A percentile compares a stretch with the other conserved stretches of the same genome.
phyloP scores from a whole-genome alignment of 2,329 filamentous ascomycete species.

The Didymella arachidicola region DNA sequence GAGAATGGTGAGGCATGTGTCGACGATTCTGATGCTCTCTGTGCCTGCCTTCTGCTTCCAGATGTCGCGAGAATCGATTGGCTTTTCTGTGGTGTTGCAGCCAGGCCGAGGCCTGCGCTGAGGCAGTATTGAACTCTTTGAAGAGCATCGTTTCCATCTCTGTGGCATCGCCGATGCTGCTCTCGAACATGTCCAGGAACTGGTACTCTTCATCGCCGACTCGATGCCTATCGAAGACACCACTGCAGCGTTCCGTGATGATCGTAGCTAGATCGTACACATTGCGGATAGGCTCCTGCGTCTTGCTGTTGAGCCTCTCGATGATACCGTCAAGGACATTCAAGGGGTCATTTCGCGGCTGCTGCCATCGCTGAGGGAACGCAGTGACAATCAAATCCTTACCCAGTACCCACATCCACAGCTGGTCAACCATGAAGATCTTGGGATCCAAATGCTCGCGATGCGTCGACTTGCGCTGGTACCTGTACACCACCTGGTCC shows the following conservation, averaged over 20 bases:
- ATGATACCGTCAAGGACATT: slow-evolving; percentile 70
- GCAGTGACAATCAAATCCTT: slow-evolving; percentile 67
- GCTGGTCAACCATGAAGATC: slow-evolving; percentile 73
- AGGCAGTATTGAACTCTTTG: slow-evolving; percentile 66
- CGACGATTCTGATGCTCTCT: slow-evolving; percentile 43
- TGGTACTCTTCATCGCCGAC: slow-evolving; percentile 67
- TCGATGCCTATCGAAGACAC: slow-evolving; percentile 67
- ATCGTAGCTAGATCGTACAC: slow-evolving; percentile 70
- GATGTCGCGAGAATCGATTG: slow-evolving; percentile 46
- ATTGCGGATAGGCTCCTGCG: slow-evolving; percentile 64
- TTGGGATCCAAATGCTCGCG: slow-evolving; percentile 59
- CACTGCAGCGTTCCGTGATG: slow-evolving; percentile 67
- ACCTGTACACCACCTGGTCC: slow-evolving; percentile 71
- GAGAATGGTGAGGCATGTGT: slow-evolving; percentile 37
- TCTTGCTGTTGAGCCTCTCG: slow-evolving; percentile 71
- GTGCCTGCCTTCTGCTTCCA: slow-evolving; percentile 46
- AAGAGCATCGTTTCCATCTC: slow-evolving; percentile 66
- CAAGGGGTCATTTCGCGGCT: slow-evolving; percentile 68
- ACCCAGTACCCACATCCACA: slow-evolving; percentile 71
- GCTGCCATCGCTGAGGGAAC: slow-evolving; percentile 66
- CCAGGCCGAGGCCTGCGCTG: slow-evolving; percentile 64
- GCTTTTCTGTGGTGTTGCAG: slow-evolving; percentile 59
- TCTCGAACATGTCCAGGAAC: slow-evolving; percentile 73
- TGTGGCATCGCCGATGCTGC: slow-evolving; percentile 63
- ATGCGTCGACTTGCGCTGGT: slow-evolving; percentile 54